These are phyloP conservation scores for Globisporangium canariense DNA, from an alignment of 352 stramenopile species.

Conservation along the genomic window DNA sequence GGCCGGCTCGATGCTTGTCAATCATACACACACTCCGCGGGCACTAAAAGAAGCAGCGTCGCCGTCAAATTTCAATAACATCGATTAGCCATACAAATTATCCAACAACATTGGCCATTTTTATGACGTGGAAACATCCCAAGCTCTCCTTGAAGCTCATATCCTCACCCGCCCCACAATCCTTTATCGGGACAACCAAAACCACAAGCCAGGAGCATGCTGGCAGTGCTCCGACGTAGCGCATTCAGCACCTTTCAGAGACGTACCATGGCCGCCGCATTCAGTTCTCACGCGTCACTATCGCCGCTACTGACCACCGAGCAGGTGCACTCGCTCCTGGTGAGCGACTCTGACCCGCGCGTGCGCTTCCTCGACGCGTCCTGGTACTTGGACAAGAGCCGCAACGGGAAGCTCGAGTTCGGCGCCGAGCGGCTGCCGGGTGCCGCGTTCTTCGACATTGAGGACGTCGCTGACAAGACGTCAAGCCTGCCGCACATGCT, in stretches of 20 bases:
- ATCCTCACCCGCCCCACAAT: neutral
- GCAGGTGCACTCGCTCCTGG: constrained; percentile 34
- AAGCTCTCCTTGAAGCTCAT: neutral
- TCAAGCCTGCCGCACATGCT: constrained; percentile 87
- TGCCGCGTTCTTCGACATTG: constrained; percentile 92
- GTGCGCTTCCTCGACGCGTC: constrained; percentile 77
- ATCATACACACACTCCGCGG: no score
- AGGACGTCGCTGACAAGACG: constrained; percentile 68
- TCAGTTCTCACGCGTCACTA: constrained; percentile 18
- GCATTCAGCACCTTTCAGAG: neutral
- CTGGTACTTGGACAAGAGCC: constrained; percentile 79
- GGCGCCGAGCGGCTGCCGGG: constrained; percentile 59
- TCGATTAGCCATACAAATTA: neutral
- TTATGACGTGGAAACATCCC: neutral
- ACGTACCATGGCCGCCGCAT: constrained; percentile 5
- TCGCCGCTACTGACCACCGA: constrained; percentile 59
- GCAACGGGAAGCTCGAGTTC: constrained; percentile 64
- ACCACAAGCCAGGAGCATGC: neutral
- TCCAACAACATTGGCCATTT: neutral
- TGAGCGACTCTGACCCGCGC: constrained; percentile 18
- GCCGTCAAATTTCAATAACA: neutral
- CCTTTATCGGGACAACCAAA: no score
- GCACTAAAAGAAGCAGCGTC: no score
- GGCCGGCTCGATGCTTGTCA: no score
- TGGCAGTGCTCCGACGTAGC: constrained; percentile 3